Conservation (phyloP, 2,329 filamentous ascomycete genomes). For the Raffaelea arxii region DNA sequence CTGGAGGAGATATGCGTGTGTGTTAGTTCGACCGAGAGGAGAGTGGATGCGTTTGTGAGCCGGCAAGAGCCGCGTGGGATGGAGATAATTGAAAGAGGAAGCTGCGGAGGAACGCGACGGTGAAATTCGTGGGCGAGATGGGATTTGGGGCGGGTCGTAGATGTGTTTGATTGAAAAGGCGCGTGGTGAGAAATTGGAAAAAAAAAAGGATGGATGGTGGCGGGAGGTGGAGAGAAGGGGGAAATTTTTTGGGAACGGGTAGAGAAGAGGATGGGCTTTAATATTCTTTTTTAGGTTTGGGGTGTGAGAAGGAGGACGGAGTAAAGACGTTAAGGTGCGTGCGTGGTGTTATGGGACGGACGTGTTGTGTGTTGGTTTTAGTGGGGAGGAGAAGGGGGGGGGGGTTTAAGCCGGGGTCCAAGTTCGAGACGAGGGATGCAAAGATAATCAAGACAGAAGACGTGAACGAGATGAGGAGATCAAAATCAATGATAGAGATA, state of each 20-base stretch:
- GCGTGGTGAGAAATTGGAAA: background rate
- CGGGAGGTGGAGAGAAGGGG: background rate
- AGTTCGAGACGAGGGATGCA: constrained; percentile 1
- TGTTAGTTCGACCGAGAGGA: too few relatives aligned
- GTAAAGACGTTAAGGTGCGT: background rate
- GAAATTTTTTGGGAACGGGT: background rate
- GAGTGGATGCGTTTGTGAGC: background rate
- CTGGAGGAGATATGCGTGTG: too few relatives aligned
- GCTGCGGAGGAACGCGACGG: background rate
- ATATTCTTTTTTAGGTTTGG: constrained; percentile 1
- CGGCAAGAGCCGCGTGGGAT: too few relatives aligned
- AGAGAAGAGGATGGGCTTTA: background rate
- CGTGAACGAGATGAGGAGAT: background rate
- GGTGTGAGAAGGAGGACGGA: background rate
- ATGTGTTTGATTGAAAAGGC: background rate
- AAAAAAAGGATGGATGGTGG: background rate
- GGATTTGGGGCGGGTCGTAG: too few relatives aligned
- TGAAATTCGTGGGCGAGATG: too few relatives aligned
- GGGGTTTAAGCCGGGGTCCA: too few relatives aligned
- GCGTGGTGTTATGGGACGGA: constrained; percentile 6
- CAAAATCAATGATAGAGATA: background rate
- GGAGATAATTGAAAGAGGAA: too few relatives aligned
- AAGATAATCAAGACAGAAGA: background rate
- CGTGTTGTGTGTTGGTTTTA: constrained; percentile 8
- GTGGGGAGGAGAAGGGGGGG: constrained; percentile 9